Base-by-base conservation (phyloP, 768 basidiomycete species). In the Hericium rajendrae region DNA sequence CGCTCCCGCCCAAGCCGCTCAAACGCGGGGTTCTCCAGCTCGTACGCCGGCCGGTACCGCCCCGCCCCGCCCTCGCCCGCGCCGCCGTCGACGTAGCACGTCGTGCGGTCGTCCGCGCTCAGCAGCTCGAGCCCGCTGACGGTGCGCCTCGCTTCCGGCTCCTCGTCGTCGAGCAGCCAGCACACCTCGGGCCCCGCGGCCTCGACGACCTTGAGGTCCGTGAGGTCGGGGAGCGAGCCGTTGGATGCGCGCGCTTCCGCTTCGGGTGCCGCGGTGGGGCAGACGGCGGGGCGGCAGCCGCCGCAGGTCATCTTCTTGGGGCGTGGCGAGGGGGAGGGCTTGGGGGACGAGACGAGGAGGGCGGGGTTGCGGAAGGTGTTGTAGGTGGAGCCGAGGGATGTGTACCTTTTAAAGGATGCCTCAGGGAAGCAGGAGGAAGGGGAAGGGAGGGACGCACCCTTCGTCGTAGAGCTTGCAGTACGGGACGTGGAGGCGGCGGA, bases 301-400 rank as follows among this genome's bases (percentile, higher is more conserved):
- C 43, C 43, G 16, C 43, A 46, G 20, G 20, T 9, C 15, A 16
- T 20, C 9, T 24, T 24, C 22, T 37, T 13, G 20, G 37, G 28
- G 16, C 11, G 41, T 41, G 60, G 56, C 50, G 49, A 54, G 52
- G 48, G 56, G 20, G 28, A 71, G 57, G 26, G 68, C 63, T 39
- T 28, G 60, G 64, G 65, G 2, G 53, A 43, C n/a, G 62, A 55
- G 28, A 73, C 56, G 48, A 68, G 74, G 3, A 97, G 81, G 1
- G 90, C 85, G 2, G 95, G 94, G 65, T 98, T 98, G 0, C 85
- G 93, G 68, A 86, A 87, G 0, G 97, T 98, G 72, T 98, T 97
- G 72, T 83, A 91, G 8, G 88, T 93, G 11, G 94, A 97, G 16
- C 97, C 95, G 18, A 99, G 82, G 4, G 95, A 97, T 2, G 97